These are phyloP conservation scores for Aspergillus sp. DNA, from an alignment of 2,329 filamentous ascomycete genomes.

Conservation along the genomic window DNA sequence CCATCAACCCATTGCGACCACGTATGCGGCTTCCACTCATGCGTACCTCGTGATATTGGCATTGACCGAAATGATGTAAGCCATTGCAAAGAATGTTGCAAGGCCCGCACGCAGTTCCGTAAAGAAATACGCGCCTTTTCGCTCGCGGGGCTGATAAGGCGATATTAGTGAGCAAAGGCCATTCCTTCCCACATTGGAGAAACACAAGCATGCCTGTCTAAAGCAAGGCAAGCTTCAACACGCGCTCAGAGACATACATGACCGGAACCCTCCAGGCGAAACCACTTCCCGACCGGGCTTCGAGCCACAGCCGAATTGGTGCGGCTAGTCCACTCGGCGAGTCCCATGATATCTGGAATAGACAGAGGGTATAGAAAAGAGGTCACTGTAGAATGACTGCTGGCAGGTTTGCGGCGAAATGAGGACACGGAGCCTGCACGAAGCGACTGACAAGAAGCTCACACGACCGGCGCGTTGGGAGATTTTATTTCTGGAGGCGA, in stretches of 20 bases:
- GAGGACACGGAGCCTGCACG: background rate
- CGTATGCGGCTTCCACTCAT: no score
- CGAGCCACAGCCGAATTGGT: constrained; percentile 54
- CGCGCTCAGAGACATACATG: constrained; percentile 61
- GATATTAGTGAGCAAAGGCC: constrained; percentile 9
- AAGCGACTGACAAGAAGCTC: background rate
- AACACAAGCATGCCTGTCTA: background rate
- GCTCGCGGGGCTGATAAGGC: constrained; percentile 59
- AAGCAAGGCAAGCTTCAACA: background rate
- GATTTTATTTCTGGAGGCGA: constrained; percentile 11
- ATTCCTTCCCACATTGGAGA: background rate
- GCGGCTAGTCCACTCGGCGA: constrained; percentile 22
- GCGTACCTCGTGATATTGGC: constrained; percentile 59
- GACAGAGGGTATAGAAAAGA: background rate
- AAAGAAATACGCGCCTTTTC: constrained; percentile 74
- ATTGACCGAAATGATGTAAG: constrained; percentile 72
- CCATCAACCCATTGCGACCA: background rate
- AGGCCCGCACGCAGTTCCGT: constrained; percentile 82
- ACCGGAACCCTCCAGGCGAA: constrained; percentile 77
- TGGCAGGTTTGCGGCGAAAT: background rate
- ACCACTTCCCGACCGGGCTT: constrained; percentile 68
- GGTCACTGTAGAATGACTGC: background rate
- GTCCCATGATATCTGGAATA: constrained; percentile 14
- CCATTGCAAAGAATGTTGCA: constrained; percentile 78
- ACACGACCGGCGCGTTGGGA: constrained; percentile 1